Base-by-base conservation (phyloP, 495 filamentous ascomycete genomes). In the Cladorrhinum samala region DNA sequence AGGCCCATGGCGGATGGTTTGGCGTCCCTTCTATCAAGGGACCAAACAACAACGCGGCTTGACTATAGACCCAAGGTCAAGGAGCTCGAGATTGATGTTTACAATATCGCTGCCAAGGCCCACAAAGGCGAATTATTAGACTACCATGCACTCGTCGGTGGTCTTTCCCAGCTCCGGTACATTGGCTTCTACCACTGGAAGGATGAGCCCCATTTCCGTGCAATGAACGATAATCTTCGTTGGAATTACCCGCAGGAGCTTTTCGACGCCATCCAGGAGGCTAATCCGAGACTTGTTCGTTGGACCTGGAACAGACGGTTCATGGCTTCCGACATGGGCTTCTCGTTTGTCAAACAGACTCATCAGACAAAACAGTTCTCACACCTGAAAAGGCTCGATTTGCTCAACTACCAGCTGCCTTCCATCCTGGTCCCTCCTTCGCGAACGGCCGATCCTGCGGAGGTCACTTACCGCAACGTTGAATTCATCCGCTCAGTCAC, bases 231-330 rank as follows among this genome's bases (percentile, higher is more conserved):
- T 9, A 66, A 61, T 39, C 58, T 78, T 13, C 85, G 81, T 59
- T 91, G 83, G 82, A 68, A 58, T 13, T 89, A 89, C 59, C 79
- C 84, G 14, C 63, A 76, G 3, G 53, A 65, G 1, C 59, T 94
- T 0, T 83, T 91, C 52, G 58, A 76, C 0, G 72, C 78, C 1
- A 69, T 89, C 25, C 64, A 70, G 6, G 49, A 50, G 24, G 42
- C 30, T 1, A 23, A 18, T 11, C 11, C 48, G 21, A 63, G 63
- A 33, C 78, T 95, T 24, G 73, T 70, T 25, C 82, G 76, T 49
- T 96, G 87, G 86, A 82, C 82, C 27, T 95, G 91, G 89, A 91
- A 87, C 58, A 68, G 78, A 30, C 77, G 83, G n/a, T 73, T 87
- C 42, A 74, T 78, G 54, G 73, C 78, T 8, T 68, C 73, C 1